Evolutionary conservation across 768 basidiomycete species (phyloP), one percentile per base, ranked within the genome.

Genomic region (Bullera alba): DNA sequence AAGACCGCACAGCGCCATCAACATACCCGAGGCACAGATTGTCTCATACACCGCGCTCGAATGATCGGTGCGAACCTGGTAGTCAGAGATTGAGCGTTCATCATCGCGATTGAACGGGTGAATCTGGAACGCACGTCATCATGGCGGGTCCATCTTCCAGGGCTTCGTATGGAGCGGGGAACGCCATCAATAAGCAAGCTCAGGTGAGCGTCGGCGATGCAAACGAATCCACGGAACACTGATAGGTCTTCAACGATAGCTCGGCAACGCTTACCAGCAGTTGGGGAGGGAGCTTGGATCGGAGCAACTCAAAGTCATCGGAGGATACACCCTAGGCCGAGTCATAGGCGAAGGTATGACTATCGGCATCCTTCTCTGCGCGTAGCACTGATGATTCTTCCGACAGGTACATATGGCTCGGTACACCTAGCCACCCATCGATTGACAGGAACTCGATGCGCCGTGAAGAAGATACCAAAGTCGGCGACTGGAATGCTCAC

Each of bases 401-500:
- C n/a, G n/a, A 14, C 61, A 93, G 92, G 92, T 56, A 83, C 93
- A 38, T 97, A 92, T 71, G 93, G 93, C 30, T 92, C 90, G 69
- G 93, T 97, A 26, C 83, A 91, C 45, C 78, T 99, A 69, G 95
- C 91, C 46, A 89, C 86, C 0, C 91, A 99, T 71, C 85, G 92
- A 51, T 78, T 96, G 41, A 91, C 92, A 2, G 86, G 85, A 5
- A 84, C 84, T 38, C 82, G 89, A 46, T 92, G 93, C 60, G 93
- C 93, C 48, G 85, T 99, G 76, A 99, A 99, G 76, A 92, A 96
- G 74, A 93, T 96, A 57, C 89, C 93, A 30, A 97, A 97, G 73
- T 81, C 83, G 50, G 81, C 90, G 78, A 61, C 92, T 27, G 80
- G 91, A 5, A 80, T 86, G 16, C 79, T 99, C 34, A 99, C 95